A percentile compares a stretch with the other conserved stretches of the same genome.
phyloP scores from a whole-genome alignment of 192 early-diverging fungal species.

The Thoreauomyces humboldtii region DNA sequence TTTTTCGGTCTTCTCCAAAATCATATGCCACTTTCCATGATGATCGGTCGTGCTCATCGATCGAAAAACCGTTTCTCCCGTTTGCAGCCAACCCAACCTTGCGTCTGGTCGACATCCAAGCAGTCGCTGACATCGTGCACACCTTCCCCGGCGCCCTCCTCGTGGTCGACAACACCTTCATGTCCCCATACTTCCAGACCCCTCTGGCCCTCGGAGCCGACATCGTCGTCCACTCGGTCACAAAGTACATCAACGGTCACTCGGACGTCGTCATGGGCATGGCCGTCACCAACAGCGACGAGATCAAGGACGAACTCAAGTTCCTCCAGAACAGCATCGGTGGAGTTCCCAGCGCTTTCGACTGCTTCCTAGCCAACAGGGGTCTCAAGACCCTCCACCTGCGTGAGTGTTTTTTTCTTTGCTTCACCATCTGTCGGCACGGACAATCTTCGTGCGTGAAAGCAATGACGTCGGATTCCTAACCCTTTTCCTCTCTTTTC shows the following conservation, averaged over 20 bases:
- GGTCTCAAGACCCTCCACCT: slow-evolving; percentile 95
- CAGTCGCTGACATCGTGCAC: slow-evolving; percentile 75
- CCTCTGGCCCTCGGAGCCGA: slow-evolving; percentile 93
- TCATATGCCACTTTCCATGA: too few relatives aligned
- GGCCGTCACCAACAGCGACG: slow-evolving; percentile 75
- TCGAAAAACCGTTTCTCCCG: too few relatives aligned
- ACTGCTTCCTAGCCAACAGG: slow-evolving; percentile 92
- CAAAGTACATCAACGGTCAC: slow-evolving; percentile 99
- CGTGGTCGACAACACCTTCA: slow-evolving; percentile 99
- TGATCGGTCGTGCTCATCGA: too few relatives aligned
- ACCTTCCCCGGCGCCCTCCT: slow-evolving; percentile 67
- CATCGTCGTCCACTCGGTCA: slow-evolving; percentile 95
- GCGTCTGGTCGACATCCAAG: slow-evolving; percentile 86
- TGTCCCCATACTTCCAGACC: slow-evolving; percentile 91
- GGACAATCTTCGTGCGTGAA: not conserved
- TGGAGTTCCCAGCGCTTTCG: slow-evolving; percentile 92
- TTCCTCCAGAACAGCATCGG: slow-evolving; percentile 99
- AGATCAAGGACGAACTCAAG: slow-evolving; percentile 67
- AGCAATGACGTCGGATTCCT: not conserved
- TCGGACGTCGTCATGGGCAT: slow-evolving; percentile 98
- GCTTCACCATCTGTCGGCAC: not conserved
- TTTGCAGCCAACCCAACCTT: slow-evolving; percentile 86
- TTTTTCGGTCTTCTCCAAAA: too few relatives aligned
- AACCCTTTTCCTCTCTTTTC: not conserved
- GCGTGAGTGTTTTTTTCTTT: slow-evolving; percentile 41